Conservation (phyloP, 192 early-diverging fungal species). For the Backusella tuberculispora region DNA sequence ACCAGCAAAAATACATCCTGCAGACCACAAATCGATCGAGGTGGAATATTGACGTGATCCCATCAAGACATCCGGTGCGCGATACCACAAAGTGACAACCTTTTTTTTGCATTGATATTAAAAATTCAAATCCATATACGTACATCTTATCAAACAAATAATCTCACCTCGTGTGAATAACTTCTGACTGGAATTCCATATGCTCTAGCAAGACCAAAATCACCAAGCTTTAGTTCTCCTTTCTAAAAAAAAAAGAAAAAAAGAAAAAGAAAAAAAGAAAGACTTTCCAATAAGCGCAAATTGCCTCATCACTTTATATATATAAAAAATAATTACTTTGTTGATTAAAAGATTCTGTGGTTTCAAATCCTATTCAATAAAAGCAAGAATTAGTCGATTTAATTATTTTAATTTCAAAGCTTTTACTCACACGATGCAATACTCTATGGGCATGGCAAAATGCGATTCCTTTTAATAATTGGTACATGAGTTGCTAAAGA, state of each 20-base stretch:
- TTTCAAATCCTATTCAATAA: conserved; percentile 70
- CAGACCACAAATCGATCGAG: conserved; percentile 88
- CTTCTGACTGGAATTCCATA: conserved; percentile 94
- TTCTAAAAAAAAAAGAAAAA: conserved; percentile 41
- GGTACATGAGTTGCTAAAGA: conserved; percentile 90
- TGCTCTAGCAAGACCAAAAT: conserved; percentile 97
- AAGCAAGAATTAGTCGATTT: background rate
- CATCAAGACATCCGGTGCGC: conserved; percentile 88
- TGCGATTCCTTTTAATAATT: conserved; percentile 94
- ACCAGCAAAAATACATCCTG: conserved; percentile 88
- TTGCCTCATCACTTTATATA: background rate
- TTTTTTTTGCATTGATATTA: conserved; percentile 24
- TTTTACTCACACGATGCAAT: conserved; percentile 77
- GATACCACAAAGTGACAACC: conserved; percentile 88
- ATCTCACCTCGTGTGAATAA: conserved; percentile 78
- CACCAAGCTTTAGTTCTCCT: conserved; percentile 82
- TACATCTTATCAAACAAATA: background rate
- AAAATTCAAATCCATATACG: background rate
- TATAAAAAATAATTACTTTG: conserved; percentile 54
- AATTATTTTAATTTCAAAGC: background rate
- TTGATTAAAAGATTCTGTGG: conserved; percentile 94
- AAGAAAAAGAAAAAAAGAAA: background rate
- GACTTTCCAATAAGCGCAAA: no score
- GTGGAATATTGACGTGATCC: conserved; percentile 88
- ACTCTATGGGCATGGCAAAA: conserved; percentile 97